Conservation (phyloP, 2,329 filamentous ascomycete genomes). For the Trichoderma sp. region DNA sequence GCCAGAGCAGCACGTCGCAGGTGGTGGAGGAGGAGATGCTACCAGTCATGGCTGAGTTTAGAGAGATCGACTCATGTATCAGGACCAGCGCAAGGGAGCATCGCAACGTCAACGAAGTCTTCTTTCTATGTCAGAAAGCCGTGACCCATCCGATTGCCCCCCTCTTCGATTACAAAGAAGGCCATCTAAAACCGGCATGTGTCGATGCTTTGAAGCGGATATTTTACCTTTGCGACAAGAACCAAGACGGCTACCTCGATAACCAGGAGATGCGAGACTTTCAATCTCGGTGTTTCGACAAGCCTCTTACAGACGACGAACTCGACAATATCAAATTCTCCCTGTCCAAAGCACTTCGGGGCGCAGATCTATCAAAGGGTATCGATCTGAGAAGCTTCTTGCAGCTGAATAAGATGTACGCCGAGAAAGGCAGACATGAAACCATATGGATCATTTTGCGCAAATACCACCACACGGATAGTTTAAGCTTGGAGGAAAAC, state of each 20-base stretch:
- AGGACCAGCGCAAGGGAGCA: slow-evolving; percentile 89
- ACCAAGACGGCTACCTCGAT: slow-evolving; percentile 89
- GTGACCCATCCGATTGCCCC: slow-evolving; percentile 97
- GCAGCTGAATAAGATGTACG: slow-evolving; percentile 91
- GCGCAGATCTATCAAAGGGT: slow-evolving; percentile 65
- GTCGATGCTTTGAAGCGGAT: slow-evolving; percentile 84
- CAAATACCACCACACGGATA: slow-evolving; percentile 95
- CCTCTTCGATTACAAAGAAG: slow-evolving; percentile 94
- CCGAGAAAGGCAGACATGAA: slow-evolving; percentile 95
- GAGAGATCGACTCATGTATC: slow-evolving; percentile 98
- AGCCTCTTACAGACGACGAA: slow-evolving; percentile 77
- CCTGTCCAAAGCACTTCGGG: slow-evolving; percentile 68
- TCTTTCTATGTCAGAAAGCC: slow-evolving; percentile 97
- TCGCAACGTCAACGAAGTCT: slow-evolving; percentile 92
- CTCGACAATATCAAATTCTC: slow-evolving; percentile 88
- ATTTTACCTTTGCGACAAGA: slow-evolving; percentile 95
- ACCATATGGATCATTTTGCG: slow-evolving; percentile 97
- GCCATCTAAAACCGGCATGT: slow-evolving; percentile 81
- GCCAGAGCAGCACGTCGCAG: slow-evolving; percentile 74
- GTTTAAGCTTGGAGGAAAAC: slow-evolving; percentile 83
- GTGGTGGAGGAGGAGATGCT: slow-evolving; percentile 97
- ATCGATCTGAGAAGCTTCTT: slow-evolving; percentile 84
- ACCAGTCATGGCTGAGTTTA: slow-evolving; percentile 97
- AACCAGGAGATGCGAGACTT: slow-evolving; percentile 91
- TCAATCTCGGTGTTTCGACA: slow-evolving; percentile 89